phyloP scores from a whole-genome alignment of 768 basidiomycete species.

The Auriculariales sp. region DNA sequence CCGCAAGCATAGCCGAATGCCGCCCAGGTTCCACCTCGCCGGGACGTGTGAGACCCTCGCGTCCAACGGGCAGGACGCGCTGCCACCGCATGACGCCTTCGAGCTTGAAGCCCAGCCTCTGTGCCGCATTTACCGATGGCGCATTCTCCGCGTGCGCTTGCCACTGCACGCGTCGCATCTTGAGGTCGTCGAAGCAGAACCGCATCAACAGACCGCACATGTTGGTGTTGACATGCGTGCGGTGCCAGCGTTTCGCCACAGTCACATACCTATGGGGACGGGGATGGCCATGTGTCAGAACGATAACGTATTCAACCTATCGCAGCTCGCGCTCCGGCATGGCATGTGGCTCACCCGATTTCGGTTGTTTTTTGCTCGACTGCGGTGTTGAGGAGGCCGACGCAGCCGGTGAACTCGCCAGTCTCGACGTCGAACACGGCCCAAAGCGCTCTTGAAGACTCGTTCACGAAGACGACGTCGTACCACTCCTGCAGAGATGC shows the following conservation, averaged over 20 bases:
- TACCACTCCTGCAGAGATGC: slow-evolving; percentile 23
- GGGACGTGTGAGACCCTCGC: slow-evolving; percentile 11
- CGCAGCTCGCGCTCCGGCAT: too few species aligned
- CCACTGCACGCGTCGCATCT: slow-evolving; percentile 51
- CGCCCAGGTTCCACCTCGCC: neutral
- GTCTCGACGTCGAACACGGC: slow-evolving; percentile 38
- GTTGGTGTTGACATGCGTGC: slow-evolving; percentile 46
- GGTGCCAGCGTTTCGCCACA: too few species aligned
- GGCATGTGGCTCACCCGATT: too few species aligned
- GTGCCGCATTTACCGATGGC: slow-evolving; percentile 33
- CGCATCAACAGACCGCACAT: slow-evolving; percentile 25
- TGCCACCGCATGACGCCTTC: slow-evolving; percentile 46
- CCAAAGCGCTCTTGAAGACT: slow-evolving; percentile 26
- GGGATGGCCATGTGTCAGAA: slow-evolving; percentile 37
- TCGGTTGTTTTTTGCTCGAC: slow-evolving; percentile 31
- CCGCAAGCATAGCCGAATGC: neutral
- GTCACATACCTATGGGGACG: too few species aligned
- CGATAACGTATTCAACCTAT: slow-evolving; percentile 33
- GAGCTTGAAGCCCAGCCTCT: slow-evolving; percentile 42
- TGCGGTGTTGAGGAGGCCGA: slow-evolving; percentile 34
- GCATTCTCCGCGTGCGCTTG: slow-evolving; percentile 34
- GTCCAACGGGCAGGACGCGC: slow-evolving; percentile 25
- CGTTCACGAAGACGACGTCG: slow-evolving; percentile 21
- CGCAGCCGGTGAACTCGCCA: slow-evolving; percentile 26
- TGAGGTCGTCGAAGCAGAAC: slow-evolving; percentile 24